These are phyloP conservation scores for Besnoitia besnoiti DNA, from an alignment of 169 alveolate genomes.

Conservation along the genomic window DNA sequence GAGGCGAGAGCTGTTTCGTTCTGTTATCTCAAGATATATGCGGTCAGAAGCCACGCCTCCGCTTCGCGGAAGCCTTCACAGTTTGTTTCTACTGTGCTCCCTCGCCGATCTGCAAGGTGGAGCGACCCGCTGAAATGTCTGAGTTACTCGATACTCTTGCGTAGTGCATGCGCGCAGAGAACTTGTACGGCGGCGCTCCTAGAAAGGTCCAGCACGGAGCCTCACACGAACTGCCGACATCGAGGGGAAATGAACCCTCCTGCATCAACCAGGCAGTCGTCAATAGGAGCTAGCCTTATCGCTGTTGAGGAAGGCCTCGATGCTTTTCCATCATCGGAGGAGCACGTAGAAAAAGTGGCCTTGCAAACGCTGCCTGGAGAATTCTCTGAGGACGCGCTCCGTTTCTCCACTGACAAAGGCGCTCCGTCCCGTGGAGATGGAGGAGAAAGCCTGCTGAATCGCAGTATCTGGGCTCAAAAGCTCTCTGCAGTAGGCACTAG, in stretches of 20 bases:
- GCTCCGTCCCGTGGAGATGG: not conserved
- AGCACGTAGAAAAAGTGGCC: not conserved
- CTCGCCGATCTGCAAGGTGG: not conserved
- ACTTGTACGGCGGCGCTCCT: not conserved
- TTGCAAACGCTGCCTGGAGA: not conserved
- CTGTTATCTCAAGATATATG: too few relatives aligned
- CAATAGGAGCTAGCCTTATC: not conserved
- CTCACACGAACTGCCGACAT: not conserved
- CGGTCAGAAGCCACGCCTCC: too few relatives aligned
- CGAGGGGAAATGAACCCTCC: not conserved
- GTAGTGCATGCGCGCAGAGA: not conserved
- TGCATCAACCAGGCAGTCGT: not conserved
- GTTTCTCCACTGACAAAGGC: not conserved
- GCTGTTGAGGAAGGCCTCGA: not conserved
- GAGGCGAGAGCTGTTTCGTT: too few relatives aligned
- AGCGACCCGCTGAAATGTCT: not conserved
- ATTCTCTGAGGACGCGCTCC: not conserved
- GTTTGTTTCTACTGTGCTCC: too few relatives aligned
- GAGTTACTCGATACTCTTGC: not conserved
- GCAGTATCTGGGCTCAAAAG: constrained; percentile 49
- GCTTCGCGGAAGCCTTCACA: too few relatives aligned
- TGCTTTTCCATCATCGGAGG: not conserved
- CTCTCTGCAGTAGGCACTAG: constrained; percentile 67
- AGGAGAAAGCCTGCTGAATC: not conserved
- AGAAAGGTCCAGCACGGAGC: not conserved